Evolutionary conservation across 345 rosid genomes (phyloP), one percentile per base, ranked within the genome.

Genomic region (Rhizophora mangle): DNA sequence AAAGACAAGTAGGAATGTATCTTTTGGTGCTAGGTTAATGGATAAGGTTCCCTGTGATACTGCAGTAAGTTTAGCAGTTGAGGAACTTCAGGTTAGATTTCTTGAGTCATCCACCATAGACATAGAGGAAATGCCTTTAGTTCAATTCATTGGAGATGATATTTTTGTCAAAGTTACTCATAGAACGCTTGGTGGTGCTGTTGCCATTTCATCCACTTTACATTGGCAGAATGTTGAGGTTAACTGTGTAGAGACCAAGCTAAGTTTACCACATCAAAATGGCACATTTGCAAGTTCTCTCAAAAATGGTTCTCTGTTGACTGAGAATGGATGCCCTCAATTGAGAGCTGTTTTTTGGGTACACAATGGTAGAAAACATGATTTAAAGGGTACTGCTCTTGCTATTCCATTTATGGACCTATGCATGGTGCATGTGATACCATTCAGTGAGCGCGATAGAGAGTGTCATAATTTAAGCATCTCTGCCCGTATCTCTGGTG

Each of bases 41-140:
- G 99, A 95, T 76, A 90, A 80, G 80, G 97, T 89, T 85, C 99
- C 99, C 60, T 80, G 92, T 76, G 99, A 95, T 79, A 90, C 97
- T 79, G 97, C 99, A 49, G 94, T 83, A 61, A 88, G 86, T 78
- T 82, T 92, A 75, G 85, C 72, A 55, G 79, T 90, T 82, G 82
- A 85, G 66, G 80, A 85, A 69, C 89, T 95, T 64, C 97, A 86
- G 75, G 88, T 95, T 57, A 83, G 83, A 78, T 95, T 95, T 86
- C 83, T 95, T 3, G 98, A 92, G 80, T 85, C 93, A 68, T 86
- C 92, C 31, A 78, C 85, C 36, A 62, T 64, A 49, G 73, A 81
- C 69, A 82, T 78, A 71, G 85, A 87, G 79, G 96, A 80, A 72
- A 79, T 68, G 85, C 98, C 97, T 64, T 88, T 95, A 46, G 99